These are phyloP conservation scores for Neoboletus subvelutipes DNA, from an alignment of 768 basidiomycete genomes.

Conservation along the genomic window DNA sequence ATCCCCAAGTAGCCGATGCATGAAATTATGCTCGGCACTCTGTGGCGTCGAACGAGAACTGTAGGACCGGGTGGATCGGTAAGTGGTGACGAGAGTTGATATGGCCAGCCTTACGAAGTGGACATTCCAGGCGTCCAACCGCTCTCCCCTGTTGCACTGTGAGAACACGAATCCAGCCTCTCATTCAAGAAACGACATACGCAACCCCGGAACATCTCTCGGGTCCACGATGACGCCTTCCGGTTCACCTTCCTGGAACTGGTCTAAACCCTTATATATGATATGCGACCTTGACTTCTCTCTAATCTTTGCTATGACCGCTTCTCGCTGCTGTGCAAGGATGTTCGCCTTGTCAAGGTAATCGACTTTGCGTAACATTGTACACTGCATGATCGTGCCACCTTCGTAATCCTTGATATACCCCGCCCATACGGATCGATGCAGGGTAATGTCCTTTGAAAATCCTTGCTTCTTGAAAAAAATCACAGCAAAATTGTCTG, in stretches of 20 bases:
- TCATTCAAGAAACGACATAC: conserved; percentile 42
- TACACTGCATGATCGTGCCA: conserved; percentile 98
- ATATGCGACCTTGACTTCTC: conserved; percentile 84
- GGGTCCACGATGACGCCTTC: conserved; percentile 60
- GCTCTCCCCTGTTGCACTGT: conserved; percentile 62
- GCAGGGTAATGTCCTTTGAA: conserved; percentile 94
- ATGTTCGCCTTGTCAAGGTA: conserved; percentile 81
- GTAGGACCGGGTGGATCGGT: conserved; percentile 7
- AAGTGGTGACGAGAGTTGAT: not conserved
- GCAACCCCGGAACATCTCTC: conserved; percentile 82
- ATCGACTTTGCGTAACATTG: conserved; percentile 88
- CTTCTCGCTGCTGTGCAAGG: conserved; percentile 81
- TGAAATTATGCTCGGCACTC: conserved; percentile 60
- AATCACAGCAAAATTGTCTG: conserved; percentile 98
- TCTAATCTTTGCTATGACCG: conserved; percentile 85
- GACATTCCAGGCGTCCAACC: conserved; percentile 90
- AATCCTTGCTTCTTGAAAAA: conserved; percentile 99
- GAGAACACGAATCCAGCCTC: conserved; percentile 8
- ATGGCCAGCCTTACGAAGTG: conserved; percentile 50
- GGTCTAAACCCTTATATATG: conserved; percentile 74
- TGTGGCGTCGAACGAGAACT: conserved; percentile 43
- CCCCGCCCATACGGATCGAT: conserved; percentile 90
- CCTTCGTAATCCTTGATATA: conserved; percentile 99
- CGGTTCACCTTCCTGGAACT: conserved; percentile 62
- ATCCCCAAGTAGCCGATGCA: conserved; percentile 78